Evolutionary conservation across 208 protist genomes (phyloP).

Genomic region (Leishmania mexicana): DNA sequence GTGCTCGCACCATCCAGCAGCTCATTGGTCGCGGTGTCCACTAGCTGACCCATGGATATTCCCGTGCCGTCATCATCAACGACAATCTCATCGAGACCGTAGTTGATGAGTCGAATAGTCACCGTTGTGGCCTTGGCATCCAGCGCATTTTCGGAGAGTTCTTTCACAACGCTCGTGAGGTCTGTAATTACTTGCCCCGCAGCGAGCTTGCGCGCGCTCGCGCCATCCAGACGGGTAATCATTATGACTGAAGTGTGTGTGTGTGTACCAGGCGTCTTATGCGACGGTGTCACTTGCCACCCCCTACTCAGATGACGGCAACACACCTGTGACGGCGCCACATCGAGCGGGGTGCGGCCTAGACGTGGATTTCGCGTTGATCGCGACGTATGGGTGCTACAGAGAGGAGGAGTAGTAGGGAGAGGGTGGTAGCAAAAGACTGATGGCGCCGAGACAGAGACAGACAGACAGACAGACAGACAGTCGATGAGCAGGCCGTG

Average conservation of each 20-base stretch:
- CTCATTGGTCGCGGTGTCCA: constrained; percentile 32
- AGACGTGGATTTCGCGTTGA: neutral
- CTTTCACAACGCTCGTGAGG: constrained; percentile 83
- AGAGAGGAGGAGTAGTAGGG: neutral
- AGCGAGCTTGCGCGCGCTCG: constrained; percentile 75
- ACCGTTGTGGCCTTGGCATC: constrained; percentile 73
- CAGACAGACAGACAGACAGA: neutral
- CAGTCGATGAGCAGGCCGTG: neutral
- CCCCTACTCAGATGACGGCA: neutral
- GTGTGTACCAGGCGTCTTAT: neutral
- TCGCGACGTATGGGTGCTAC: neutral
- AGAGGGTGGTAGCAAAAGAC: neutral
- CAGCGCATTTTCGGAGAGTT: constrained; percentile 88
- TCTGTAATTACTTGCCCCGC: constrained; percentile 88
- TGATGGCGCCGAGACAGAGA: neutral
- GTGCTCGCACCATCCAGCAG: constrained; percentile 37
- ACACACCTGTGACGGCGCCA: neutral
- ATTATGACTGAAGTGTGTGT: constrained; percentile 1
- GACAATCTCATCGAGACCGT: constrained; percentile 68
- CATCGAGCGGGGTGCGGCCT: neutral
- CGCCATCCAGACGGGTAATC: constrained; percentile 79
- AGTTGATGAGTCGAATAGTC: constrained; percentile 63
- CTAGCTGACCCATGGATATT: constrained; percentile 48
- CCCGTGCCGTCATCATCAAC: constrained; percentile 88
- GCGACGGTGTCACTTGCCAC: neutral